Percentiles rank a stretch among this genome's conserved stretches.
phyloP scores from a whole-genome alignment of 169 alveolate species.

The Condylostoma magnum region DNA sequence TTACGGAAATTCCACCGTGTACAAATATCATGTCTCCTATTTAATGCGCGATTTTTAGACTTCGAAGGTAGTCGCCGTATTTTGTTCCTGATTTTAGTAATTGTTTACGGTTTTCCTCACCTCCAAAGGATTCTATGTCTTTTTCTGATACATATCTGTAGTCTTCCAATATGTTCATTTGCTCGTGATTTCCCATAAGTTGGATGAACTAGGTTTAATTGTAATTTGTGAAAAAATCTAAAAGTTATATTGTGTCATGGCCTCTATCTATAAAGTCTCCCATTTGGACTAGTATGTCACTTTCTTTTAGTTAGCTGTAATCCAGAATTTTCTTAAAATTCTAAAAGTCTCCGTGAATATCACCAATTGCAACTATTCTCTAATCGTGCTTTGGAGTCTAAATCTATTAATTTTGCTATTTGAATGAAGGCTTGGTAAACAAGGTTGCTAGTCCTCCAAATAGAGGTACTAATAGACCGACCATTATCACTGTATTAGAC shows the following conservation, averaged over 20 bases:
- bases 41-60: neutral
- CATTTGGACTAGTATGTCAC: neutral
- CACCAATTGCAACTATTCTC: constrained; percentile 14
- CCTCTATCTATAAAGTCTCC: constrained; percentile 17
- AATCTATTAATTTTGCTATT: too few species aligned
- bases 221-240: neutral
- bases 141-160: neutral
- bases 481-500: too few species aligned
- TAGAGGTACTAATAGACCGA: too few species aligned
- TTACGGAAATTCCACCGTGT: neutral
- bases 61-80: neutral
- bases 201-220: neutral
- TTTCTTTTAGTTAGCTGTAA: neutral
- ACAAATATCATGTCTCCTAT: constrained; percentile 7
- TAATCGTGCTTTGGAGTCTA: too few species aligned
- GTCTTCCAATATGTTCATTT: neutral
- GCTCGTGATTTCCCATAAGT: constrained; percentile 10
- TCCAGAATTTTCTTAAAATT: neutral
- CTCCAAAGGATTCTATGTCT: neutral
- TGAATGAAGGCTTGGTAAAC: too few species aligned
- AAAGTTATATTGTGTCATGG: neutral
- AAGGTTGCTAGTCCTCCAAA: too few species aligned
- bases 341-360: constrained; percentile 19
- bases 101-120: neutral
- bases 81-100: neutral